Percentiles rank a stretch among this genome's conserved stretches.
Conservation (phyloP, 2,329 filamentous ascomycete genomes). For the Apiospora sp. region DNA sequence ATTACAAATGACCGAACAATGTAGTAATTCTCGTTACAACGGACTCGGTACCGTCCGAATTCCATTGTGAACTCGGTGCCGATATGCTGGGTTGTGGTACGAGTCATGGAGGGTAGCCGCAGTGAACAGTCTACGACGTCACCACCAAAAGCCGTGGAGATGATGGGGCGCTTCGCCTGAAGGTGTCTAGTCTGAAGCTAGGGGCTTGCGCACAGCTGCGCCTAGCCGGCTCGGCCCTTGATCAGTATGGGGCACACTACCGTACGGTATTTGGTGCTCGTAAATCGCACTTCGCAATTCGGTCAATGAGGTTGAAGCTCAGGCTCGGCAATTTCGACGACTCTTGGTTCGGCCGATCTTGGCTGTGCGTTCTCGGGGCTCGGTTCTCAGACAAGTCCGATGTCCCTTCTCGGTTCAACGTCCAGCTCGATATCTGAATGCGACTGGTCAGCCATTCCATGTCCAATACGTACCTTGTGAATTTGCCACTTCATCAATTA, state of each 20-base stretch:
- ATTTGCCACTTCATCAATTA: neutral
- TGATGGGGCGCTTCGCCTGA: neutral
- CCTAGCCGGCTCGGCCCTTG: neutral
- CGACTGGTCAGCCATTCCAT: neutral
- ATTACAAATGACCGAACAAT: neutral
- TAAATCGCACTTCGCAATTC: neutral
- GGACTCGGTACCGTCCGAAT: neutral
- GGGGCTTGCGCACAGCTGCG: no score
- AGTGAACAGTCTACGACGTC: slow-evolving; percentile 7
- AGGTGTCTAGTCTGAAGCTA: no score
- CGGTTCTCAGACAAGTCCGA: neutral
- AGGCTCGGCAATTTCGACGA: neutral
- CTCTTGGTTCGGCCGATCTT: neutral
- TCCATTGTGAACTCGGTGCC: neutral
- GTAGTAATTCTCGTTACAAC: neutral
- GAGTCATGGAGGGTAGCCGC: neutral
- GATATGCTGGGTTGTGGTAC: neutral
- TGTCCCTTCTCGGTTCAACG: neutral
- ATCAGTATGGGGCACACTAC: neutral
- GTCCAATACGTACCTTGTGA: neutral
- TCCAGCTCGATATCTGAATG: neutral
- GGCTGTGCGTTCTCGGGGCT: neutral
- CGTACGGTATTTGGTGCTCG: neutral
- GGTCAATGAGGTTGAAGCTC: neutral
- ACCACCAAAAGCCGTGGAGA: neutral